phyloP scores from a whole-genome alignment of 176 grass and related monocot genomes.

The Coix lacrymajobi region DNA sequence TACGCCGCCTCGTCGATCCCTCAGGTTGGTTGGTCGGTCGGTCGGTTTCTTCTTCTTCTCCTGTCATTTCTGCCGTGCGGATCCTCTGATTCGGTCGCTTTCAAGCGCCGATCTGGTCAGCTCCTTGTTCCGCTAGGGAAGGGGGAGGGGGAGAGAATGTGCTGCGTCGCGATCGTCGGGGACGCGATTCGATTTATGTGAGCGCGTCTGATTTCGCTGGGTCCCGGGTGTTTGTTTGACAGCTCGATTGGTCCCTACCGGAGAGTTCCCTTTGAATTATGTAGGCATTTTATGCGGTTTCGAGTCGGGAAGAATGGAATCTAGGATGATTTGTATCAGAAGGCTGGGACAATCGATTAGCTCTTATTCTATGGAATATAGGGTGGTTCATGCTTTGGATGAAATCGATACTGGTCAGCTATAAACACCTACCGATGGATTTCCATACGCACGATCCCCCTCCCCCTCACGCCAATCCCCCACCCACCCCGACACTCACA shows the following conservation, averaged over 20 bases:
- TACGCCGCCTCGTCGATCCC: background rate
- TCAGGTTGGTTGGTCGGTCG: slow-evolving; percentile 33
- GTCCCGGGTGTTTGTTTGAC: background rate
- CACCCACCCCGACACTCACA: too few species aligned
- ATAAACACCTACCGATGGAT: background rate
- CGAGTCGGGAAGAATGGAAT: background rate
- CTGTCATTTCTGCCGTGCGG: background rate
- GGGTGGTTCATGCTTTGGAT: background rate
- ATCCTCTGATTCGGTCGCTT: background rate
- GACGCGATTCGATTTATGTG: background rate
- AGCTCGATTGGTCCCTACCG: background rate
- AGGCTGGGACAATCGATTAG: background rate
- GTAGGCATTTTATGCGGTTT: background rate
- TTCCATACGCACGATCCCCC: background rate
- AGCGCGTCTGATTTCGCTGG: background rate
- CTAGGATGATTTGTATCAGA: background rate
- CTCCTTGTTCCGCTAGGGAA: background rate
- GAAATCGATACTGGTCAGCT: background rate
- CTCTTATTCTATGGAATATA: background rate
- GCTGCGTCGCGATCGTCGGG: background rate
- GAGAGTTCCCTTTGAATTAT: background rate
- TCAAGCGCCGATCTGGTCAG: background rate
- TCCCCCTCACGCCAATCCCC: background rate
- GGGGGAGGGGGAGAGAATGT: background rate
- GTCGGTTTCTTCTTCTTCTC: background rate